Evolutionary conservation across 306 rosid species (phyloP).

Genomic region (Benincasa hispida): DNA sequence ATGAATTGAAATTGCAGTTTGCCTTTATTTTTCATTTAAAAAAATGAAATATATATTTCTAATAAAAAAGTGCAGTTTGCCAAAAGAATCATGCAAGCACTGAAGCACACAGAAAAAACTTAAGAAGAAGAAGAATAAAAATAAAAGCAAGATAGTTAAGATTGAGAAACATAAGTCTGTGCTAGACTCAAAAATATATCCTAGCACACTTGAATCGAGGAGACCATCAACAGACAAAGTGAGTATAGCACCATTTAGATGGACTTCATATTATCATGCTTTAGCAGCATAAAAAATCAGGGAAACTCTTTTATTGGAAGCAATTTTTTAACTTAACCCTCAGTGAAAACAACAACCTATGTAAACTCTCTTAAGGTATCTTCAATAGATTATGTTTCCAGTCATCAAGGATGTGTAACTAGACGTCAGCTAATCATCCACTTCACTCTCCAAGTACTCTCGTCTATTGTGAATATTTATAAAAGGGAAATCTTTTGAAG

Average conservation of each 20-base stretch:
- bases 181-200: neutral
- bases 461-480: neutral
- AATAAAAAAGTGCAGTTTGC: neutral
- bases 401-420: neutral
- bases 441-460: neutral
- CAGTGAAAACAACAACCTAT: neutral
- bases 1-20: neutral
- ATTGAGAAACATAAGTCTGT: neutral
- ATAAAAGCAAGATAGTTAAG: neutral
- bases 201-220: neutral
- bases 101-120: neutral
- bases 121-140: neutral
- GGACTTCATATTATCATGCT: neutral
- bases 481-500: neutral
- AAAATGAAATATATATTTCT: neutral
- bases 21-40: neutral
- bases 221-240: neutral
- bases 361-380: neutral
- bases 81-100: neutral
- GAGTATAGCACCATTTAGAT: neutral
- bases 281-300: neutral
- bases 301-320: neutral
- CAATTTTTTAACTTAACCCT: neutral
- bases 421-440: neutral
- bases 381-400: neutral